Conservation (phyloP, 192 early-diverging fungal genomes). For the Podila epigama region DNA sequence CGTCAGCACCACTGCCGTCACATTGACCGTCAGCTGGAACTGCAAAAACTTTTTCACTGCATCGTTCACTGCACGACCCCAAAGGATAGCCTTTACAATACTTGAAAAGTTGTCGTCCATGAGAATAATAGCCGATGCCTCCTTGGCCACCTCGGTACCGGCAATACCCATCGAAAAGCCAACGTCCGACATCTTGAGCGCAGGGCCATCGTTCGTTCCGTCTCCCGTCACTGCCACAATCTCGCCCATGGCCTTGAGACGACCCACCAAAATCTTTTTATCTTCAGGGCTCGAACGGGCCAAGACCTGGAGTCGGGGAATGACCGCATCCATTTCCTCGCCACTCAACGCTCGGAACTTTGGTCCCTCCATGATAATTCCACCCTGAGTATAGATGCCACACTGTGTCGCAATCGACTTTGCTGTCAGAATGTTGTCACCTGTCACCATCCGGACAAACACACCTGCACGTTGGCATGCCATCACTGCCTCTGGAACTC, state of each 20-base stretch:
- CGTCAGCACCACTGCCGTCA: constrained; percentile 84
- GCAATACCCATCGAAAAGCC: constrained; percentile 99
- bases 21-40: constrained; percentile 99
- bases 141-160: constrained; percentile 99
- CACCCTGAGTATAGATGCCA: constrained; percentile 88
- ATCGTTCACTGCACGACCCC: constrained; percentile 97
- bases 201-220: constrained; percentile 99
- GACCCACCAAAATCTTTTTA: constrained; percentile 93
- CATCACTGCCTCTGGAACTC: constrained; percentile 92
- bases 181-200: constrained; percentile 93
- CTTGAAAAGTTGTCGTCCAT: constrained; percentile 99
- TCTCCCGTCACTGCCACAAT: constrained; percentile 99
- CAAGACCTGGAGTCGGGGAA: constrained; percentile 93
- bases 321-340: constrained; percentile 89
- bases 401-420: constrained; percentile 93
- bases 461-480: constrained; percentile 91
- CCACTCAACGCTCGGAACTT: constrained; percentile 85
- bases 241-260: constrained; percentile 88
- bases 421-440: constrained; percentile 95
- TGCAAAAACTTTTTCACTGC: constrained; percentile 98
- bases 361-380: constrained; percentile 95
- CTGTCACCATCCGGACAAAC: constrained; percentile 98
- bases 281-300: constrained; percentile 95
- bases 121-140: constrained; percentile 96
- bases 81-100: constrained; percentile 96